Evolutionary conservation across 495 filamentous ascomycete species (phyloP).

Genomic region (Paragyromitra xinjiangensis): DNA sequence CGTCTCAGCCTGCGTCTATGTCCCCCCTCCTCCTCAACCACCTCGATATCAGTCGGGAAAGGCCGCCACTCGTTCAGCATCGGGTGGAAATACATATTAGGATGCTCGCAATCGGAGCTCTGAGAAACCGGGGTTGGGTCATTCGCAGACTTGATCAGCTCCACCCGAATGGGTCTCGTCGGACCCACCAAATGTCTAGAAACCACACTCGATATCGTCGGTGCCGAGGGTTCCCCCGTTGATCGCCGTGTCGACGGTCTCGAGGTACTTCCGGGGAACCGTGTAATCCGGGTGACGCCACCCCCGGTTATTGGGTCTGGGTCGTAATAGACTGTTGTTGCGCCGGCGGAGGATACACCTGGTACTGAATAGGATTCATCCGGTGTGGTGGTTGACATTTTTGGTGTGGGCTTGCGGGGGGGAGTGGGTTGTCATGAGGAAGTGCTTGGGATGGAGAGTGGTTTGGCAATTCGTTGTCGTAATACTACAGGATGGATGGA

Average conservation of each 20-base stretch:
- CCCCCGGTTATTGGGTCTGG: constrained; percentile 1
- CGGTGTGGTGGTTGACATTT: not conserved
- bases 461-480: not conserved
- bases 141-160: not conserved
- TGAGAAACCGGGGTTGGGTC: not conserved
- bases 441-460: not conserved
- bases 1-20: not conserved
- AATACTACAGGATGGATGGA: not conserved
- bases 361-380: not conserved
- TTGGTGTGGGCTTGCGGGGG: not conserved
- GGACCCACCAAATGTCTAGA: not conserved
- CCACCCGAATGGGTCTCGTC: not conserved
- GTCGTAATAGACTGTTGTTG: constrained; percentile 5
- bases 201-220: not conserved
- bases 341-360: not conserved
- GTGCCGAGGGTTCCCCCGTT: not conserved
- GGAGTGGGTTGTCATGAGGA: not conserved
- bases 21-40: not conserved
- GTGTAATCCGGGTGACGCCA: not conserved
- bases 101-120: not conserved
- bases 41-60: constrained; percentile 15
- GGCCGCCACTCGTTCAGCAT: constrained; percentile 32
- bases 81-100: constrained; percentile 23
- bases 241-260: not conserved
- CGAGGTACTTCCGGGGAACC: not conserved